phyloP scores from a whole-genome alignment of 2,329 filamentous ascomycete species.

The Stachybotrys echinatus region DNA sequence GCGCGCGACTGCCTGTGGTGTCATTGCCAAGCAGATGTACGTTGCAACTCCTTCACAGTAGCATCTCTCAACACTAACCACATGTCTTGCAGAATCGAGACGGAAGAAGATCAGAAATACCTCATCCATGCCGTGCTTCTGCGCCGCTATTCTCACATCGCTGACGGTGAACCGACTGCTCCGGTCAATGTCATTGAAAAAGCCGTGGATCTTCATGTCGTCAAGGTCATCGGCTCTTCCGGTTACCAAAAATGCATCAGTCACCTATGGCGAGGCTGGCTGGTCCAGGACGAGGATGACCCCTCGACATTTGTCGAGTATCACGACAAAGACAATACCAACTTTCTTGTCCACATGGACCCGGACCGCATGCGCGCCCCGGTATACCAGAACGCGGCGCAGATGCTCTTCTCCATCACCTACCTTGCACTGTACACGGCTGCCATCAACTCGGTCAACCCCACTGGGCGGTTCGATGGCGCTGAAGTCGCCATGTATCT shows the following conservation, averaged over 20 bases:
- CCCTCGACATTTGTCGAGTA: constrained; percentile 88
- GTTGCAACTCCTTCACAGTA: constrained; percentile 10
- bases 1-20: constrained; percentile 78
- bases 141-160: constrained; percentile 78
- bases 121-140: constrained; percentile 78
- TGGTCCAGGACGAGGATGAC: constrained; percentile 92
- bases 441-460: constrained; percentile 92
- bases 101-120: constrained; percentile 72
- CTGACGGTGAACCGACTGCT: constrained; percentile 64
- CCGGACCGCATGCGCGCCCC: constrained; percentile 93
- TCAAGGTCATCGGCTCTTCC: constrained; percentile 82
- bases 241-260: constrained; percentile 95
- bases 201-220: constrained; percentile 85
- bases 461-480: constrained; percentile 72
- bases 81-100: constrained; percentile 64
- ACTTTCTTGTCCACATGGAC: constrained; percentile 78
- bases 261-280: constrained; percentile 92
- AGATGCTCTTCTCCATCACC: constrained; percentile 77
- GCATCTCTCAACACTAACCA: background rate
- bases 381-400: constrained; percentile 84
- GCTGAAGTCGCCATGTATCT: constrained; percentile 82
- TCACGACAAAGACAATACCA: constrained; percentile 70
- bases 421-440: constrained; percentile 83
- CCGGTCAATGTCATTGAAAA: constrained; percentile 89
- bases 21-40: constrained; percentile 76